Percentiles rank a stretch among this genome's conserved stretches.
Evolutionary conservation across 1,284 basidiomycete species (phyloP).

Genomic region (Heliocybe sulcata): DNA sequence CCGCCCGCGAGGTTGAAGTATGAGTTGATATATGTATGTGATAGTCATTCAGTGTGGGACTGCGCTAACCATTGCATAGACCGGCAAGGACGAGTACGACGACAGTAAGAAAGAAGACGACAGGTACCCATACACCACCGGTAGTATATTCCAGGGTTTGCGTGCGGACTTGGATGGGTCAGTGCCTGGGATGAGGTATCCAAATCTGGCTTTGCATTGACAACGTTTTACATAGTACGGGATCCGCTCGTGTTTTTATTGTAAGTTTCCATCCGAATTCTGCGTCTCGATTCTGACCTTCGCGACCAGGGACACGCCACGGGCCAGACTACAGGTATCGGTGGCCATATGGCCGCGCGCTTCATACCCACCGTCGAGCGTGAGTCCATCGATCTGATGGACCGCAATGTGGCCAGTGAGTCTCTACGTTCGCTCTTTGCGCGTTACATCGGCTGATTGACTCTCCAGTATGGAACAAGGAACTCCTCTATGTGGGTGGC

Average conservation of each 20-base stretch:
- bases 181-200: constrained; percentile 14
- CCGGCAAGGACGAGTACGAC: constrained; percentile 85
- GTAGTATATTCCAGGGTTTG: constrained; percentile 82
- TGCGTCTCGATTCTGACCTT: constrained; percentile 3
- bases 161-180: constrained; percentile 80
- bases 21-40: constrained; percentile 79
- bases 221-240: constrained; percentile 31
- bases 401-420: constrained; percentile 69
- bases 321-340: constrained; percentile 89
- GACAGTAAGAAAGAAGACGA: constrained; percentile 64
- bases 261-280: constrained; percentile 29
- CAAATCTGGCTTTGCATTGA: background rate
- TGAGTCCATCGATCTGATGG: constrained; percentile 89
- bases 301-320: constrained; percentile 67
- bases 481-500: constrained; percentile 81
- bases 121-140: constrained; percentile 48
- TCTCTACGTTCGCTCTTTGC: background rate
- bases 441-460: background rate
- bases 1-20: constrained; percentile 77
- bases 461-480: constrained; percentile 74
- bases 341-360: constrained; percentile 85
- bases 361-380: constrained; percentile 98
- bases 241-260: constrained; percentile 72
- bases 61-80: constrained; percentile 34
- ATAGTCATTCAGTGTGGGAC: background rate